A percentile compares a stretch with the other conserved stretches of the same genome.
Evolutionary conservation across 257 asterid species (phyloP).

Genomic region (Eucommia ulmoides): DNA sequence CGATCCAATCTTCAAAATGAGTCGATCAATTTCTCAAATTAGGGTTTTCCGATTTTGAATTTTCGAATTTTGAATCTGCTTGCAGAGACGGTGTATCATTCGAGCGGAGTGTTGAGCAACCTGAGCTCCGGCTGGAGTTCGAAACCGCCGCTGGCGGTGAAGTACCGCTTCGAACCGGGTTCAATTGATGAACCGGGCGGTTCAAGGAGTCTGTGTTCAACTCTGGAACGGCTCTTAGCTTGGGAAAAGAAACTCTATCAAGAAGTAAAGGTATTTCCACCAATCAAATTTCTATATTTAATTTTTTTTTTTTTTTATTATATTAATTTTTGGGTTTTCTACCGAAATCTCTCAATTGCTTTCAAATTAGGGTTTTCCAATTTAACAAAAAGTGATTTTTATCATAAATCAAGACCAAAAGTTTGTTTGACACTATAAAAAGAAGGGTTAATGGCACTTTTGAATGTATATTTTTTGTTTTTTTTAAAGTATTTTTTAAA

Average conservation of each 20-base stretch:
- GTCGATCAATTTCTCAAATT: background rate
- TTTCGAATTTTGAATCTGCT: slow-evolving; percentile 3
- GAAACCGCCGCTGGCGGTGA: slow-evolving; percentile 90
- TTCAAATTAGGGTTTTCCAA: background rate
- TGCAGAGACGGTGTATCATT: slow-evolving; percentile 92
- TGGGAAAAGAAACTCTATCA: slow-evolving; percentile 94
- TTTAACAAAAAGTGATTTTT: background rate
- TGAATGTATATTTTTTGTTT: too few relatives aligned
- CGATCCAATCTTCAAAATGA: background rate
- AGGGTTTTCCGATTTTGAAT: too few relatives aligned
- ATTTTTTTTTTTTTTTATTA: too few relatives aligned
- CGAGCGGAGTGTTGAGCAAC: slow-evolving; percentile 84
- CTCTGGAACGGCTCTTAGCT: slow-evolving; percentile 88
- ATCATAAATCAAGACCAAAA: background rate
- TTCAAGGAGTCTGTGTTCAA: slow-evolving; percentile 67
- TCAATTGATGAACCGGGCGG: slow-evolving; percentile 52
- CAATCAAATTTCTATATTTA: too few relatives aligned
- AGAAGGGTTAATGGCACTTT: too few relatives aligned
- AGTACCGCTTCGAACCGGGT: slow-evolving; percentile 66
- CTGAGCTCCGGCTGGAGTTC: slow-evolving; percentile 96
- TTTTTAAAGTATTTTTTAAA: too few relatives aligned
- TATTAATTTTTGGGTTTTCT: too few relatives aligned
- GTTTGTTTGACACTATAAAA: background rate
- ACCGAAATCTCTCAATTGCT: slow-evolving; percentile 5
- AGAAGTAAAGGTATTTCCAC: slow-evolving; percentile 99